These are phyloP conservation scores for Diaporthe caulivora DNA, from an alignment of 2,329 filamentous ascomycete species.

Conservation along the genomic window DNA sequence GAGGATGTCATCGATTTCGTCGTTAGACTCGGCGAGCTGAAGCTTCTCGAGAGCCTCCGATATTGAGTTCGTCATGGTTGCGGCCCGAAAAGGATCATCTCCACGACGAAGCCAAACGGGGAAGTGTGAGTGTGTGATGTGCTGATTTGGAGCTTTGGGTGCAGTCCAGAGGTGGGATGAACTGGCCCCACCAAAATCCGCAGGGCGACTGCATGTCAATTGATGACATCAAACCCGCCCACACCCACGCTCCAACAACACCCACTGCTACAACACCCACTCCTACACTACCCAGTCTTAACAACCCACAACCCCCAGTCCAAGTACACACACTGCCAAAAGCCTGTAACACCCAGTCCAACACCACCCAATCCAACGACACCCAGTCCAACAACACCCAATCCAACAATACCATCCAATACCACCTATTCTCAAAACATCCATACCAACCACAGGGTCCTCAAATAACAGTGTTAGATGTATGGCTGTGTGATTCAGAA, in stretches of 20 bases:
- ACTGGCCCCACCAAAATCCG: constrained; percentile 36
- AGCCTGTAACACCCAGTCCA: too few relatives aligned
- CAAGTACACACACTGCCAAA: too few relatives aligned
- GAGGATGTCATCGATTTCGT: constrained; percentile 69
- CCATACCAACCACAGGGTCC: too few relatives aligned
- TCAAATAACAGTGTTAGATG: too few relatives aligned
- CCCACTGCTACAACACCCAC: constrained; percentile 2
- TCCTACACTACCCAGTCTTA: too few relatives aligned
- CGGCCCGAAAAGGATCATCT: not conserved
- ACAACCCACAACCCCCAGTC: too few relatives aligned
- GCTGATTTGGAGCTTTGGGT: not conserved
- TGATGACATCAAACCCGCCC: constrained; percentile 31
- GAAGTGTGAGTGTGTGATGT: not conserved
- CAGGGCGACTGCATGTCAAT: constrained; percentile 18
- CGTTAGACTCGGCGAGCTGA: constrained; percentile 53
- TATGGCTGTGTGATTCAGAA: too few relatives aligned
- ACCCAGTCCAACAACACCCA: not conserved
- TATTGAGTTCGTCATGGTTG: constrained; percentile 52
- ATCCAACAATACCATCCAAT: too few relatives aligned
- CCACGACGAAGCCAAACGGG: not conserved
- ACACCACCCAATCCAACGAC: too few relatives aligned
- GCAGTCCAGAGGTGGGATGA: constrained; percentile 28
- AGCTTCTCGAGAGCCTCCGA: constrained; percentile 64
- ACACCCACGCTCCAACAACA: too few relatives aligned
- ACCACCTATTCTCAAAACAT: too few relatives aligned